Evolutionary conservation across 2,329 filamentous ascomycete species (phyloP), one percentile per base, ranked within the genome.

Genomic region (Orbilia javanica): DNA sequence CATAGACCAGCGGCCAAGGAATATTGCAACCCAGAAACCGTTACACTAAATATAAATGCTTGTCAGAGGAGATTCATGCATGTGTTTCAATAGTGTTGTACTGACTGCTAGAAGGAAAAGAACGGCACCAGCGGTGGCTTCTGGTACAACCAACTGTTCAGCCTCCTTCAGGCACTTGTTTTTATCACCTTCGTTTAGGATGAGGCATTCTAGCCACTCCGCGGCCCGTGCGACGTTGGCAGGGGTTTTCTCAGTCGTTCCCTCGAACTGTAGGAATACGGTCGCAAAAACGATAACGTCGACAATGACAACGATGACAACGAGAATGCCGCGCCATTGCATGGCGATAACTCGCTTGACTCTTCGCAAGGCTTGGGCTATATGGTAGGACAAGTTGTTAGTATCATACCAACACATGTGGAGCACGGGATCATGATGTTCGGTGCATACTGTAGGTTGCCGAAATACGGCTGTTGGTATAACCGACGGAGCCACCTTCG

Each of bases 211-310:
- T 0, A 96, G 83, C 92, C 93, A 98, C 2, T 87, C 86, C 39
- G 84, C 79, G 1, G 91, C 89, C 27, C 89, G 87, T 6, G 84
- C 78, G 66, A 91, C 82, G 39, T 89, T 87, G 44, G 88, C 87
- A 20, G 88, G 84, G 2, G 88, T 88, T 65, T 89, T 85, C 11
- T 92, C 88, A 22, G 92, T 88, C 81, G 91, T 91, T 84, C 97
- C 92, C 82, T 97, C 89, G 83, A 93, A 93, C 48, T 80, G 80
- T 60, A 98, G 91, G 83, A 98, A 98, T 68, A 97, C 88, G 53
- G 97, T 87, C 1, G 94, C 91, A 84, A 98, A 97, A 87, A 97
- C 97, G 82, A 97, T 90, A 79, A 98, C 93, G 83, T 98, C 94
- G 76, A 90, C 89, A 73, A 97, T 89, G 81, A 98, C 97, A 83